These are phyloP conservation scores for Podospora pseudoanserina DNA, from an alignment of 495 filamentous ascomycete species.

Conservation along the genomic window DNA sequence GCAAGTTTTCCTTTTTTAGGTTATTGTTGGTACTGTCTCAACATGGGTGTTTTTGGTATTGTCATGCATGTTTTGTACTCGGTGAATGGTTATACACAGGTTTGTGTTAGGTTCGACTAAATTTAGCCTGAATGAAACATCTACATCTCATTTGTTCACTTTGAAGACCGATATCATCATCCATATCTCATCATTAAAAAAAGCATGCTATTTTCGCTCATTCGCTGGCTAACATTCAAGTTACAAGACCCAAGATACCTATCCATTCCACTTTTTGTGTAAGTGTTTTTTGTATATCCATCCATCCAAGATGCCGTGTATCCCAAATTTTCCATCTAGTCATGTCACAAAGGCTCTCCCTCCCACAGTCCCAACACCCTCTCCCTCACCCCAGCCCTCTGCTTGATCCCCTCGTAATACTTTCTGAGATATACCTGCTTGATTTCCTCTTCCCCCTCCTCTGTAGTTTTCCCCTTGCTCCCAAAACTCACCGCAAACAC, in stretches of 20 bases:
- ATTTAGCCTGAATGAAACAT: no score
- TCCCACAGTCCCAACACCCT: constrained; percentile 35
- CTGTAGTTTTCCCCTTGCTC: background rate
- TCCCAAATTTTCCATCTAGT: no score
- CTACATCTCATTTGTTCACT: no score
- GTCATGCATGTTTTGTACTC: background rate
- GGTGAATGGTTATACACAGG: background rate
- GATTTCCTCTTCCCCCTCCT: background rate
- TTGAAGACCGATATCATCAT: no score
- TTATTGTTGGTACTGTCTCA: background rate
- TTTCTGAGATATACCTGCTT: constrained; percentile 32
- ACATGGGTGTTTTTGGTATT: background rate
- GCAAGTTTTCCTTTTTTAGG: background rate
- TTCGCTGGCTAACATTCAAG: background rate
- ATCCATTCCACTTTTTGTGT: background rate
- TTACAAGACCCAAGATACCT: background rate
- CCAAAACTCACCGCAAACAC: background rate
- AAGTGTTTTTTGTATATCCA: background rate
- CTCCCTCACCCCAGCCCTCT: constrained; percentile 44
- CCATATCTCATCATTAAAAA: no score
- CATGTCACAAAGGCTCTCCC: background rate
- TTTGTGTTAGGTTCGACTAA: no score
- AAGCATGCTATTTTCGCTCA: no score
- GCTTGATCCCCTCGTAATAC: constrained; percentile 52
- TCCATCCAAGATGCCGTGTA: background rate